Evolutionary conservation across 225 moss, liverwort and hornwort genomes (phyloP).

Genomic region (Neckera pumila): DNA sequence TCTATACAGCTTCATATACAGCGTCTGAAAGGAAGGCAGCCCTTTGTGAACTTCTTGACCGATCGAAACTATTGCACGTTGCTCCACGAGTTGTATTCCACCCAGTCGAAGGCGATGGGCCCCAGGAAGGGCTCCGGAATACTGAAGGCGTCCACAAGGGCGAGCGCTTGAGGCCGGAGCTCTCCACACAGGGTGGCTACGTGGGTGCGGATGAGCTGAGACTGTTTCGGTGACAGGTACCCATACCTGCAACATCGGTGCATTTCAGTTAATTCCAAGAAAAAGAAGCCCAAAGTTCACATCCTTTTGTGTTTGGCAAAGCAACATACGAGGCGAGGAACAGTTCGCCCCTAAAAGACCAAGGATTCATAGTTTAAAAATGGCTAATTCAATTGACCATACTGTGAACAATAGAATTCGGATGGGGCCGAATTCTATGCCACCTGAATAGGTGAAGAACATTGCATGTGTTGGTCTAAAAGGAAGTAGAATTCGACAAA

Average conservation of each 20-base stretch:
- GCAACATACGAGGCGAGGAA: neutral
- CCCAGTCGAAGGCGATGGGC: constrained; percentile 91
- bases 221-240: constrained; percentile 55
- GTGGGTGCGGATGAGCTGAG: constrained; percentile 60
- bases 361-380: neutral
- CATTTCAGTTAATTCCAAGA: neutral
- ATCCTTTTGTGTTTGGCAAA: neutral
- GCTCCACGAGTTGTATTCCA: constrained; percentile 79
- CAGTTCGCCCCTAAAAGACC: neutral
- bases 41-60: neutral
- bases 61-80: constrained; percentile 24
- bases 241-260: constrained; percentile 52
- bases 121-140: constrained; percentile 59
- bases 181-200: constrained; percentile 55
- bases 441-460: neutral
- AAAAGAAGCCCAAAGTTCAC: neutral
- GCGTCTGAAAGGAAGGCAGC: neutral
- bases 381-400: neutral
- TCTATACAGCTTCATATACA: neutral
- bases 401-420: neutral
- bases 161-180: constrained; percentile 68
- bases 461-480: neutral
- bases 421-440: neutral
- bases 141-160: constrained; percentile 72
- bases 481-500: neutral